A percentile compares a stretch with the other conserved stretches of the same genome.
phyloP scores from a whole-genome alignment of 768 basidiomycete species.

The Mycena filopes region DNA sequence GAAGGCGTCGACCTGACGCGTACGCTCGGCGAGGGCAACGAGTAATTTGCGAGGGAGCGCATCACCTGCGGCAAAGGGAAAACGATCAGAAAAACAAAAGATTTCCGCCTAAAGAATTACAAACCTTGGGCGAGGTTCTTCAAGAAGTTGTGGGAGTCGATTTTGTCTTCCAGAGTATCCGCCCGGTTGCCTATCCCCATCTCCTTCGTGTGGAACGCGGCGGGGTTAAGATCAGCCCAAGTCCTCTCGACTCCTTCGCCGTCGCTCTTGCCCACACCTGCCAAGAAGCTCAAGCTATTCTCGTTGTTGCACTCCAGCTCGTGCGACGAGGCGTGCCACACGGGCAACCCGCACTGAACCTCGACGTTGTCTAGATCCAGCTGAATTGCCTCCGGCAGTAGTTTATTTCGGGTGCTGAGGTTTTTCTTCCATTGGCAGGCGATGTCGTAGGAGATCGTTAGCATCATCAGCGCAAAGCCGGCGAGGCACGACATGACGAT shows the following conservation, averaged over 20 bases:
- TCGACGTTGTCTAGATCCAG: background rate
- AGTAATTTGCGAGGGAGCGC: slow-evolving; percentile 14
- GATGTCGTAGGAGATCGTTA: slow-evolving; percentile 38
- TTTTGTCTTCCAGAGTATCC: too few relatives aligned
- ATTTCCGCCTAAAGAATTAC: too few relatives aligned
- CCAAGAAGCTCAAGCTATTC: slow-evolving; percentile 23
- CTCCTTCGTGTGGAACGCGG: slow-evolving; percentile 39
- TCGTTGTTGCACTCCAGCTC: slow-evolving; percentile 17
- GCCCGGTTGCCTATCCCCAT: slow-evolving; percentile 37
- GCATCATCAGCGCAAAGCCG: background rate
- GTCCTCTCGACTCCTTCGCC: slow-evolving; percentile 33
- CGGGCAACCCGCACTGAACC: slow-evolving; percentile 15
- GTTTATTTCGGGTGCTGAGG: slow-evolving; percentile 25
- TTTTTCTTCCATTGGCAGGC: slow-evolving; percentile 21
- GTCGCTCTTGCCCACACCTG: slow-evolving; percentile 22
- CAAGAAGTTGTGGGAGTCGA: too few relatives aligned
- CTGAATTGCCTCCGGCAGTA: background rate
- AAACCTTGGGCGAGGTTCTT: too few relatives aligned
- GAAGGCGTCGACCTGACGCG: slow-evolving; percentile 8
- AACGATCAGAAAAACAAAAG: too few relatives aligned
- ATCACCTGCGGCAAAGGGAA: too few relatives aligned
- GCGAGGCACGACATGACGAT: slow-evolving; percentile 32
- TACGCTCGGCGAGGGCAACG: slow-evolving; percentile 21
- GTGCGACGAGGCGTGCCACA: slow-evolving; percentile 31
- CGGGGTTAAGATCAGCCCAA: slow-evolving; percentile 41